Base-by-base conservation (phyloP, 129 eudicot genomes). In the Sambucus nigra region DNA sequence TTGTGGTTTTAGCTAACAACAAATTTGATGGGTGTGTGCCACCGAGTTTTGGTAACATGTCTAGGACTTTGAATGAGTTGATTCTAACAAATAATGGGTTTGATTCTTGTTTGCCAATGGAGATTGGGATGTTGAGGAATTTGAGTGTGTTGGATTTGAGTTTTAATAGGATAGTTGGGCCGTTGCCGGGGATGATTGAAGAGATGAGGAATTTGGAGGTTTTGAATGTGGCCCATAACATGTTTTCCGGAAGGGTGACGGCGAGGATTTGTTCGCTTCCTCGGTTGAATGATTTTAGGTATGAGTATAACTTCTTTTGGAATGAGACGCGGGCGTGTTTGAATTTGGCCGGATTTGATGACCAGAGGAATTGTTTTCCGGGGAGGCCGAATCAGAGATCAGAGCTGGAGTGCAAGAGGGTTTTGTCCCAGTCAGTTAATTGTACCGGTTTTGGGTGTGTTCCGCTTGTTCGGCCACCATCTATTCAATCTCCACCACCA, bases 21-120 rank as follows among this genome's bases (percentile, higher is more conserved):
- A 69, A 55, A 53, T 66, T 87, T 24, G 50, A 28, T 0, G 96
- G 96, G 13, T 87, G 96, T 51, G 25, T 87, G 5, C 96, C 96
- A 0, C 15, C 75, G 2, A 80, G 82, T 66, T 26, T 82, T 11
- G 74, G 72, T 1, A 70, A 76, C 2, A 82, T 87, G 96, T 24
- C 69, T 0, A 59, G 50, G n/a, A 80, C 57, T 8, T 29, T 87
- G 38, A 69, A 79, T 17, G 88, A 87, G 72, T 26, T 87, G 42
- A 50, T 72, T 2, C 42, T 79, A 23, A 54, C 46, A 9, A 68
- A 79, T 25, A 87, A 79, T 16, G 75, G 57, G 49, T 56, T 87
- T 7, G 60, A 73, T 8, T 72, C 85, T 15, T 87, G 96, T 35
- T 26, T 87, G 25, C 85, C 94, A 0, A 62, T 53, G 35, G 73